Evolutionary conservation across 441 rosid genomes (phyloP), one percentile per base, ranked within the genome.

Genomic region (Gossypium schwendimanii): DNA sequence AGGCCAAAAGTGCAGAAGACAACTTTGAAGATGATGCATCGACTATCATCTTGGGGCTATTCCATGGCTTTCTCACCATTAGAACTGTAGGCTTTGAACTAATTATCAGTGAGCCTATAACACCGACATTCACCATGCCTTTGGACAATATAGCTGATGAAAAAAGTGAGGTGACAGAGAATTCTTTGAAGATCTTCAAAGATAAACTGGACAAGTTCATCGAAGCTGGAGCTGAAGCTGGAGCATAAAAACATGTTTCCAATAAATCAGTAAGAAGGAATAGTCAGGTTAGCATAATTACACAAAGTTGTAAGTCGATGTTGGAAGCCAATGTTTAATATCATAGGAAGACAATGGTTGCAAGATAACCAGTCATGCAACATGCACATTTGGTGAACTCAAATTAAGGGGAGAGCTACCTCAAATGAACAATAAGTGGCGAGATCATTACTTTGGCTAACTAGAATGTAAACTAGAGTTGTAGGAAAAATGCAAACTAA

Each of bases 21-120:
- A 74, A 77, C 74, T 63, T 75, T 67, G 75, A 75, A 72, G 87
- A 82, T 67, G 82, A 76, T 71, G 64, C 85, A 74, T 75, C 84
- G 6, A n/a, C 54, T 1, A 77, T 50, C 14, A 81, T 74, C 80
- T 77, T 87, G 36, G 92, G 90, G 55, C 80, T 81, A 55, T 94
- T 91, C 81, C 83, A 85, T 73, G 98, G 98, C 67, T 90, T 94
- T 79, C 91, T 91, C 6, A 77, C 96, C 69, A 91, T 94, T 75
- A 97, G 98, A 81, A 90, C 96, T 75, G 89, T 94, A 71, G 98
- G 98, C 63, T 83, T 78, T 64, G 88, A 83, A 79, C 80, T 81
- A 60, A 60, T 74, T 68, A 67, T 77, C 72, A 86, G 83, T 21
- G 92, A 84, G 70, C 87, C 88, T 24, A 81, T 76, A 77, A 91